A percentile compares a stretch with the other conserved stretches of the same genome.
Conservation (phyloP, 495 filamentous ascomycete genomes). For the Glarea lozoyensis region DNA sequence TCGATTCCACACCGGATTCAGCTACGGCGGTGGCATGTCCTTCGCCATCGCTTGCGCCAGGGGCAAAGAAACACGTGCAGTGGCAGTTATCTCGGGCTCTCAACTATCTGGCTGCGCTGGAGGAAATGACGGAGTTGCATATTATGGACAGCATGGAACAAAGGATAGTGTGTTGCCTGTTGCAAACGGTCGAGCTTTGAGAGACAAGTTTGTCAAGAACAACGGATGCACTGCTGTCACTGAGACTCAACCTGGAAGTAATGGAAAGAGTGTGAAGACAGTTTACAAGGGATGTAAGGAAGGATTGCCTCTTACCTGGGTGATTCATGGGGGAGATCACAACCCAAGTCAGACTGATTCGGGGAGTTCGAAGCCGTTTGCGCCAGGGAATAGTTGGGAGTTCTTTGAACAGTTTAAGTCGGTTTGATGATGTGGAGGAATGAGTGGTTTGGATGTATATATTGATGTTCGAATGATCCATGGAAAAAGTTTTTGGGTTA, state of each 20-base stretch:
- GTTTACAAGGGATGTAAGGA: constrained; percentile 20
- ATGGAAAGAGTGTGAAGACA: constrained; percentile 24
- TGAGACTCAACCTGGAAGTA: constrained; percentile 23
- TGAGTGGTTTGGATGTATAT: too few species aligned
- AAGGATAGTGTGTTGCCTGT: constrained; percentile 32
- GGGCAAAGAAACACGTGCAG: constrained; percentile 30
- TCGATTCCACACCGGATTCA: constrained; percentile 39
- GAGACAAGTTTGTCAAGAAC: constrained; percentile 31
- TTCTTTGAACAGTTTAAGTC: constrained; percentile 26
- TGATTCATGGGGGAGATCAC: not conserved
- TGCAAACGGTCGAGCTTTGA: constrained; percentile 24
- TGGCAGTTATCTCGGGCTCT: constrained; percentile 36
- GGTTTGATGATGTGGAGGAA: too few species aligned
- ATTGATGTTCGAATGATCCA: too few species aligned
- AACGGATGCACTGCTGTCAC: constrained; percentile 26
- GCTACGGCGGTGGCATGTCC: constrained; percentile 40
- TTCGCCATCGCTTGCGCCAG: constrained; percentile 36
- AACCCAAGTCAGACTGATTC: not conserved
- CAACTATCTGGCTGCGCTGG: constrained; percentile 31
- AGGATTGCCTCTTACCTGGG: constrained; percentile 20
- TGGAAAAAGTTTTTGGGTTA: too few species aligned
- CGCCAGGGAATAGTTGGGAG: constrained; percentile 27
- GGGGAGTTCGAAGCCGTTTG: constrained; percentile 22
- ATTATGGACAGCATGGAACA: constrained; percentile 35
- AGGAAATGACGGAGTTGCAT: constrained; percentile 32